These are phyloP conservation scores for Candida incommunis DNA, from an alignment of 805 yeast genomes.

Conservation along the genomic window DNA sequence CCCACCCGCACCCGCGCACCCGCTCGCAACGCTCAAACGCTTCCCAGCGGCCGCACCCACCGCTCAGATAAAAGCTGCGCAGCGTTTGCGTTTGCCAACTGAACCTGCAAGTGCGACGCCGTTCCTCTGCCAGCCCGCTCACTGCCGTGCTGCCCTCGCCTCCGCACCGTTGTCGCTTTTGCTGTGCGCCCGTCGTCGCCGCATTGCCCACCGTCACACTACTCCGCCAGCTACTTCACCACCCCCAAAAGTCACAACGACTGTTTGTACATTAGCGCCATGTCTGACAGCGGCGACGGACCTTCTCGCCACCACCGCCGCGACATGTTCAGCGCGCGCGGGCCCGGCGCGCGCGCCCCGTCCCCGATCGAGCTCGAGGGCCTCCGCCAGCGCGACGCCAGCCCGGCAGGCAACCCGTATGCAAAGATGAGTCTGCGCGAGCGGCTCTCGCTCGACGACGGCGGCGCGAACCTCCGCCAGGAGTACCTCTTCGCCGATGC, in stretches of 20 bases:
- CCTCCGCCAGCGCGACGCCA: background rate
- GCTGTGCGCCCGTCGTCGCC: too few relatives aligned
- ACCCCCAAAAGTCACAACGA: too few relatives aligned
- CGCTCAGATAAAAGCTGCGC: background rate
- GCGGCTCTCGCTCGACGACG: background rate
- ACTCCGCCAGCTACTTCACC: too few relatives aligned
- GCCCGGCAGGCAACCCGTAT: background rate
- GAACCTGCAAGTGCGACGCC: too few relatives aligned
- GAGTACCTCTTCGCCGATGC: constrained; percentile 1
- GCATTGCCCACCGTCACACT: too few relatives aligned
- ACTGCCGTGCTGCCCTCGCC: too few relatives aligned
- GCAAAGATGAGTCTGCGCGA: background rate
- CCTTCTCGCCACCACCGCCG: background rate
- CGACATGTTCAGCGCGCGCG: background rate
- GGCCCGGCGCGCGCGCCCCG: background rate
- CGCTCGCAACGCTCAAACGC: background rate
- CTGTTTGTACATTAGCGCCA: too few relatives aligned
- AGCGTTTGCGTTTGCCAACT: background rate
- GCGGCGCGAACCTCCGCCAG: constrained; percentile 1
- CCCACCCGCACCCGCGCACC: too few relatives aligned
- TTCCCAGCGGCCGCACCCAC: background rate
- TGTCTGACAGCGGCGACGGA: too few relatives aligned
- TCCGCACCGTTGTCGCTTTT: too few relatives aligned
- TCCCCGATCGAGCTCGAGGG: constrained; percentile 1
- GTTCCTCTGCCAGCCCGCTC: too few relatives aligned